phyloP scores from a whole-genome alignment of 306 rosid species.

The Geum urbanum region DNA sequence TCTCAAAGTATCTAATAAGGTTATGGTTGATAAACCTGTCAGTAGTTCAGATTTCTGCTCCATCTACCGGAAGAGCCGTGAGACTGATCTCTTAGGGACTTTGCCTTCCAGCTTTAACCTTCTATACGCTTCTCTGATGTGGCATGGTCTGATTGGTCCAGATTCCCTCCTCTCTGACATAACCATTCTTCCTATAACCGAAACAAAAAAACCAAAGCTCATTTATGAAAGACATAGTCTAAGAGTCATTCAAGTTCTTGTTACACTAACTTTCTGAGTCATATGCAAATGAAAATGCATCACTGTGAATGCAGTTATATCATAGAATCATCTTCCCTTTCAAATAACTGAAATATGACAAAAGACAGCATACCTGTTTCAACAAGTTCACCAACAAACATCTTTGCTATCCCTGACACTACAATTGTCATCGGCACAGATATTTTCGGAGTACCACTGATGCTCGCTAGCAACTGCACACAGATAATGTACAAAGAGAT shows the following conservation, averaged over 20 bases:
- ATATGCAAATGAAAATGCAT: neutral
- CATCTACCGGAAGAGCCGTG: conserved; percentile 71
- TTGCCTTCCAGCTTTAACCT: conserved; percentile 89
- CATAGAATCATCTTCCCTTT: neutral
- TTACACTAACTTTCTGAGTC: neutral
- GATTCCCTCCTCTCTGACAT: conserved; percentile 86
- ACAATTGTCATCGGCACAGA: conserved; percentile 87
- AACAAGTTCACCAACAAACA: conserved; percentile 89
- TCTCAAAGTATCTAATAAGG: neutral
- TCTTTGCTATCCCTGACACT: conserved; percentile 88
- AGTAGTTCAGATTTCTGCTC: conserved; percentile 12
- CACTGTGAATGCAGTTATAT: neutral
- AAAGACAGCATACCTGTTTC: conserved; percentile 59
- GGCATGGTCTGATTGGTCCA: conserved; percentile 94
- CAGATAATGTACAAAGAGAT: neutral
- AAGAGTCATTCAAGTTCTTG: neutral
- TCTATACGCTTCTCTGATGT: conserved; percentile 83
- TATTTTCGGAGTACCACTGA: conserved; percentile 82
- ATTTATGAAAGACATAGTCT: neutral
- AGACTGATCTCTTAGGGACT: conserved; percentile 62
- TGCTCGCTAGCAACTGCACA: conserved; percentile 69
- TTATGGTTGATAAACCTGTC: conserved; percentile 5
- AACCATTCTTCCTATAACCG: conserved; percentile 61
- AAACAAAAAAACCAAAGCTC: conserved; percentile 13
- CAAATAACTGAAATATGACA: neutral